Percentiles rank a stretch among this genome's conserved stretches.
Evolutionary conservation across 371 early-diverging fungal species (phyloP).

Genomic region (Mortierella sp.): DNA sequence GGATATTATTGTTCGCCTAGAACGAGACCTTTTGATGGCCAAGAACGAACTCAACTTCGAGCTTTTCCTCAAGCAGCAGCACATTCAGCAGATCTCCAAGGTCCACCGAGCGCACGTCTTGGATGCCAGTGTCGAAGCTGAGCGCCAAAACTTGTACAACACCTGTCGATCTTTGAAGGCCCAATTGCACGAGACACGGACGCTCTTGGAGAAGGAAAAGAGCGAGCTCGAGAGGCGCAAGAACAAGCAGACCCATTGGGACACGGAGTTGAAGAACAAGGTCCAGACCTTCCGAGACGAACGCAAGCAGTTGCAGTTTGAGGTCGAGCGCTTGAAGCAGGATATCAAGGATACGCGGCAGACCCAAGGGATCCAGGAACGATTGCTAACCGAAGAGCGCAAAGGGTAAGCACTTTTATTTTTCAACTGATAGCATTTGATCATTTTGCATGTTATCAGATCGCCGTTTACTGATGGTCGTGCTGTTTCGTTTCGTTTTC

Average conservation of each 20-base stretch:
- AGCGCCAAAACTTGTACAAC: slow-evolving; percentile 73
- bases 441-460: not conserved
- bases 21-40: slow-evolving; percentile 70
- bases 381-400: slow-evolving; percentile 48
- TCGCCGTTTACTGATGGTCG: not conserved
- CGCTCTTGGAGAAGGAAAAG: slow-evolving; percentile 67
- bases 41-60: slow-evolving; percentile 78
- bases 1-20: slow-evolving; percentile 50
- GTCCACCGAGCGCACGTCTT: slow-evolving; percentile 74
- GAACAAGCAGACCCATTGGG: slow-evolving; percentile 75
- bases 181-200: slow-evolving; percentile 66
- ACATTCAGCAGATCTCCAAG: slow-evolving; percentile 76
- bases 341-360: slow-evolving; percentile 63
- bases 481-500: not conserved
- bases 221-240: slow-evolving; percentile 67
- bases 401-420: slow-evolving; percentile 28
- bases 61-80: slow-evolving; percentile 75
- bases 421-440: not conserved
- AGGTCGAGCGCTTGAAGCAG: slow-evolving; percentile 62
- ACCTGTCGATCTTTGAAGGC: slow-evolving; percentile 69
- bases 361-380: slow-evolving; percentile 47
- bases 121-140: slow-evolving; percentile 75
- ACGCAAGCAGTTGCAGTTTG: slow-evolving; percentile 68
- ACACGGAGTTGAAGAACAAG: slow-evolving; percentile 71
- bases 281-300: slow-evolving; percentile 70